These are phyloP conservation scores for Blastobotrys buckinghamii DNA, from an alignment of 1,139 yeast species.

Conservation along the genomic window DNA sequence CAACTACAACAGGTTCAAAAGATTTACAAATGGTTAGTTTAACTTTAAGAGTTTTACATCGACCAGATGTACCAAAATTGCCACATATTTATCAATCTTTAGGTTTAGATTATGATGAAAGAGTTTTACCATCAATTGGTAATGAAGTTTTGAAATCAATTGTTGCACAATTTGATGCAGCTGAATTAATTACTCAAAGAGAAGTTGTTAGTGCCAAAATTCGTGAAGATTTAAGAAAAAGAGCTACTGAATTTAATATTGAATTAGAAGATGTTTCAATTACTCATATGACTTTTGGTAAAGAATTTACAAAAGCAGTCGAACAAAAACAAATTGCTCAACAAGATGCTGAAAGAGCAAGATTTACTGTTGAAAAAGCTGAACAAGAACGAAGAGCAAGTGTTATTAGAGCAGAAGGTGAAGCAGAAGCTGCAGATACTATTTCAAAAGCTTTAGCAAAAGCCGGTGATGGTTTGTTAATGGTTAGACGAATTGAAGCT, in stretches of 20 bases:
- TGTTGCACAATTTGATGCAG: conserved; percentile 98
- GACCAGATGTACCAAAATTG: conserved; percentile 81
- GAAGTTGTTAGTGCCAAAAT: conserved; percentile 90
- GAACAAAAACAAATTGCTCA: conserved; percentile 99
- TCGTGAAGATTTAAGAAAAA: conserved; percentile 73
- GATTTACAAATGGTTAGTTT: conserved; percentile 94
- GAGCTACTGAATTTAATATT: conserved; percentile 87
- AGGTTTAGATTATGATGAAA: conserved; percentile 94
- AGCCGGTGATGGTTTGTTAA: conserved; percentile 93
- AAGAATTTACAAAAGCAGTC: conserved; percentile 96
- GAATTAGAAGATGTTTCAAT: conserved; percentile 94
- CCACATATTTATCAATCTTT: conserved; percentile 84
- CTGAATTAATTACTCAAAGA: conserved; percentile 94
- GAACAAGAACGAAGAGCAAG: conserved; percentile 96
- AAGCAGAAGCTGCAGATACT: conserved; percentile 96
- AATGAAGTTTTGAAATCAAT: conserved; percentile 92
- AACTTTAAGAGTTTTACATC: conserved; percentile 86
- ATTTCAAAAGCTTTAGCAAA: conserved; percentile 89
- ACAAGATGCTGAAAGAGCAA: conserved; percentile 98
- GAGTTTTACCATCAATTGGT: conserved; percentile 95
- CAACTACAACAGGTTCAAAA: conserved; percentile 94
- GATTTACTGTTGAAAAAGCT: conserved; percentile 89
- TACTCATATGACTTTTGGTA: conserved; percentile 96
- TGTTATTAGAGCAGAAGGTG: conserved; percentile 97
- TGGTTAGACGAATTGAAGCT: conserved; percentile 94